These are phyloP conservation scores for Pterothamnion heteromorphum DNA, from an alignment of 31 red algal genomes.

Conservation along the genomic window DNA sequence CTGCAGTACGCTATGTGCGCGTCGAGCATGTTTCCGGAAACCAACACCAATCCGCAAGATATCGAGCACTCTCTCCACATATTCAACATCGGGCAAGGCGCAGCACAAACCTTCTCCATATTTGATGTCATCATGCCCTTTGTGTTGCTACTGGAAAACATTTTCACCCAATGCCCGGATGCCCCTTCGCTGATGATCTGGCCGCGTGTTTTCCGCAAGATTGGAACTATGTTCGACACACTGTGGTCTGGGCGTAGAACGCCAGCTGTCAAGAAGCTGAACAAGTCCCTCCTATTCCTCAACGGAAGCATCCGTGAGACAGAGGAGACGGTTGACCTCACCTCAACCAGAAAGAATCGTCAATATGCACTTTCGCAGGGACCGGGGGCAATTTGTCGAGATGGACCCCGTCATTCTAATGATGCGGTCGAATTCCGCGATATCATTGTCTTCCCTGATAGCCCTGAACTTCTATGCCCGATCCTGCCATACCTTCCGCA, in stretches of 20 bases:
- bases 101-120: not conserved
- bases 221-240: not conserved
- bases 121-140: not conserved
- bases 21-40: not conserved
- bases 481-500: conserved; percentile 39
- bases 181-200: not conserved
- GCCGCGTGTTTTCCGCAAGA: not conserved
- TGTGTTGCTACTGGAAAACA: not conserved
- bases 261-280: not conserved
- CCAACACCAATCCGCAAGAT: no score
- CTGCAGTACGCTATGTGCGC: not conserved
- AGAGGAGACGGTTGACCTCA: not conserved
- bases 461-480: not conserved
- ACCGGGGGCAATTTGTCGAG: not conserved
- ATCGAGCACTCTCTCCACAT: no score
- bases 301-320: not conserved
- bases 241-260: not conserved
- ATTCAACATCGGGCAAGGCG: no score
- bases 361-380: not conserved
- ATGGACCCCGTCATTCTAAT: conserved; percentile 41
- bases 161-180: not conserved
- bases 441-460: conserved; percentile 24
- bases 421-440: conserved; percentile 37
- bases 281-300: not conserved
- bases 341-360: no score